Base-by-base conservation (phyloP, 495 filamentous ascomycete species). In the Immersiella caudata region DNA sequence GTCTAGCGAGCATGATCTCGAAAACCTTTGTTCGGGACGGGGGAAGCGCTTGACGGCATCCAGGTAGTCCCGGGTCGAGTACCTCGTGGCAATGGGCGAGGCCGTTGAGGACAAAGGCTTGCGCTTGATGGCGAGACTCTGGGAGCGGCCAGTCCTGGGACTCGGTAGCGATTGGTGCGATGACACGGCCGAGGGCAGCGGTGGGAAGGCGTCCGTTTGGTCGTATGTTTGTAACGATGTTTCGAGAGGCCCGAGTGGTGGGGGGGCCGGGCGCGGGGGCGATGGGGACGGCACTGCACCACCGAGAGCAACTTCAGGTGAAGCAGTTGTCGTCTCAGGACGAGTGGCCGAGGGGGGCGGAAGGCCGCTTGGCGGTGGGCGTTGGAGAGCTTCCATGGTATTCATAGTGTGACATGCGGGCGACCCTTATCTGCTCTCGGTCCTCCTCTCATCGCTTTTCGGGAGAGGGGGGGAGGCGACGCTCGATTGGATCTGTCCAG, bases 31-130 rank as follows among this genome's bases (percentile, higher is more conserved):
- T 54, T 85, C 83, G 8, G 84, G 83, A 27, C 73, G 71, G 29
- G 79, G 75, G 11, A 81, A 70, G 56, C 75, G 74, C 29, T 72
- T 73, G 20, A 73, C 68, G 24, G 72, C 60, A 25, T 79, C 77
- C 20, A 83, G 74, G 56, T 80, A 77, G 56, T 80, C 78, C 36
- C 71, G 75, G 14, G 82, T 78, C n/a, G 83, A 84, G 76, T 79
- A 83, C 59, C 84, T 73, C 51, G 80, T 77, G 59, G 82, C 82
- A 51, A 83, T 68, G 51, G 82, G 77, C 27, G 82, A 85, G 51
- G 85, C 84, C 55, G 82, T 83, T 20, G 75, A 71, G 20, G 85
- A 86, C 62, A 87, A 67, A 62, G 85, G 85, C 75, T 87, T 86
- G 50, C 85, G 77, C 71, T 80, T 81, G 72, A 87, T 82, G 61